Evolutionary conservation across 345 rosid species (phyloP).

Genomic region (Pistacia vera): DNA sequence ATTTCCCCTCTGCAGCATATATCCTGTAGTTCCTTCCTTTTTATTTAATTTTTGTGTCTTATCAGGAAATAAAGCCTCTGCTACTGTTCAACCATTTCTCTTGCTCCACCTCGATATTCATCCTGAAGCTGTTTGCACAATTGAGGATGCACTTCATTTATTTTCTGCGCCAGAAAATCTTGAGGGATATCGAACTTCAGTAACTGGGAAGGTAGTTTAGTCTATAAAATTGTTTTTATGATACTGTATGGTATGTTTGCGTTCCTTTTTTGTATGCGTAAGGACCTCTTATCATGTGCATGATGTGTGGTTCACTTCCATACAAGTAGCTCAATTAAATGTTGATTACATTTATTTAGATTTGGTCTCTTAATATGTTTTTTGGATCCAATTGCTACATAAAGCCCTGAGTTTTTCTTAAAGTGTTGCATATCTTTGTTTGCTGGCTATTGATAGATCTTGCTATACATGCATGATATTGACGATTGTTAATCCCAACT

Average conservation of each 20-base stretch:
- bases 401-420: not conserved
- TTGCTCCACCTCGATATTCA: constrained; percentile 88
- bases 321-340: not conserved
- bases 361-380: not conserved
- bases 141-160: constrained; percentile 86
- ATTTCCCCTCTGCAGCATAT: not conserved
- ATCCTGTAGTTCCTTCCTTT: not conserved
- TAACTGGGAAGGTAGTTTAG: constrained; percentile 73
- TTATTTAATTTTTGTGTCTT: not conserved
- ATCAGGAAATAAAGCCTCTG: constrained; percentile 81
- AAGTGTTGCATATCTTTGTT: not conserved
- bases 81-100: constrained; percentile 84
- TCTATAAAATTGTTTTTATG: not conserved
- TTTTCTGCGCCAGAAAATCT: constrained; percentile 80
- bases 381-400: too few species aligned
- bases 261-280: not conserved
- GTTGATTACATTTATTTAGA: not conserved
- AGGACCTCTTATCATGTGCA: not conserved
- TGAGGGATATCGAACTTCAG: constrained; percentile 82
- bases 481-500: constrained; percentile 14
- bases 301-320: not conserved
- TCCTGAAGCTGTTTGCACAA: constrained; percentile 66
- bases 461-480: not conserved
- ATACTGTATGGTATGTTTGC: not conserved
- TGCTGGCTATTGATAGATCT: not conserved